phyloP scores from a whole-genome alignment of 2,329 filamentous ascomycete genomes.

The Phialophora expanda region DNA sequence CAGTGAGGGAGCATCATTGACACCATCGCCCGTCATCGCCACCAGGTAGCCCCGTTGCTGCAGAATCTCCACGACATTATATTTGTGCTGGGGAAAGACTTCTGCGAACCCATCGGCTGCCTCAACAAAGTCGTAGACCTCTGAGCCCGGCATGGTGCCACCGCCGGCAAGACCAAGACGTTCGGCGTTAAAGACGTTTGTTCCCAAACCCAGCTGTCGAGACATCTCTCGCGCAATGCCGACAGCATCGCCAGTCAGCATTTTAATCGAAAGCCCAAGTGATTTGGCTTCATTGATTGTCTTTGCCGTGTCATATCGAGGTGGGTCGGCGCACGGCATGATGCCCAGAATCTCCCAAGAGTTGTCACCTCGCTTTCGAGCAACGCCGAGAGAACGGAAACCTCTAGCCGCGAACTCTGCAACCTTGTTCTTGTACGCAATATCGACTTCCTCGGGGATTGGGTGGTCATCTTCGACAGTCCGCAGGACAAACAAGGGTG shows the following conservation, averaged over 20 bases:
- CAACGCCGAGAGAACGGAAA: conserved; percentile 92
- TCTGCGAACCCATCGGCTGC: conserved; percentile 94
- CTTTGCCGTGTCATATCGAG: conserved; percentile 86
- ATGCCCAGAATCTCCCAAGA: conserved; percentile 92
- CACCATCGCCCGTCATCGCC: conserved; percentile 95
- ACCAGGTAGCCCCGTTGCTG: conserved; percentile 92
- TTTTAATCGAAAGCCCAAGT: conserved; percentile 89
- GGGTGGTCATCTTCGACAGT: conserved; percentile 85
- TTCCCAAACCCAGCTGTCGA: conserved; percentile 86
- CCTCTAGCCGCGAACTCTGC: conserved; percentile 90
- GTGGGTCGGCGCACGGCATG: conserved; percentile 91
- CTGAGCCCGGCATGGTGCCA: conserved; percentile 85
- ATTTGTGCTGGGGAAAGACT: conserved; percentile 95
- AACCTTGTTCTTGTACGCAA: conserved; percentile 90
- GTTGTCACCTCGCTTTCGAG: conserved; percentile 81
- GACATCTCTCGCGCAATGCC: conserved; percentile 92
- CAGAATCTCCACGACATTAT: conserved; percentile 89
- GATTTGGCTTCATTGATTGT: conserved; percentile 89
- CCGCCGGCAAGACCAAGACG: conserved; percentile 87
- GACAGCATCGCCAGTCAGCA: conserved; percentile 93
- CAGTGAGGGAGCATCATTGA: conserved; percentile 89
- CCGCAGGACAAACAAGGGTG: conserved; percentile 83
- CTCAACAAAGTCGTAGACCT: conserved; percentile 95
- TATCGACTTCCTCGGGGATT: conserved; percentile 75
- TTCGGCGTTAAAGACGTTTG: conserved; percentile 93